phyloP scores from a whole-genome alignment of 176 grass and related monocot genomes.

The Lolium rigidum region DNA sequence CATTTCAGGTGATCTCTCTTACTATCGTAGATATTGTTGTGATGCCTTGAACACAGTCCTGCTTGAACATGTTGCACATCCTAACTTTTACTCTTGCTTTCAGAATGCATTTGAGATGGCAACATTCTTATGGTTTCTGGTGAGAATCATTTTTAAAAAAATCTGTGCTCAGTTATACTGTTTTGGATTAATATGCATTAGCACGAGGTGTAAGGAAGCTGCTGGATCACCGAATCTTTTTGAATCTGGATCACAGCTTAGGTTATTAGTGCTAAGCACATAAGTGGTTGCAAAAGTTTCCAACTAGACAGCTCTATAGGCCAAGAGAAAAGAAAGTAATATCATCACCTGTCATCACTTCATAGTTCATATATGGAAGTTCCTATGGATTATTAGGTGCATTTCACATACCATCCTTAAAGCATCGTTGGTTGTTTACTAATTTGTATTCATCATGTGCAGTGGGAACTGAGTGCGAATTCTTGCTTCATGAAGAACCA shows the following conservation, averaged over 20 bases:
- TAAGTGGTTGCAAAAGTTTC: not conserved
- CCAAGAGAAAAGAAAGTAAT: not conserved
- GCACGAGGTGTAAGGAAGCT: slow-evolving; percentile 9
- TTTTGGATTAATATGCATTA: slow-evolving; percentile 23
- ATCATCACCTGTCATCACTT: not conserved
- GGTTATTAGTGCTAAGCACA: slow-evolving; percentile 1
- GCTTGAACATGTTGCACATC: not conserved
- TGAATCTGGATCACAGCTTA: slow-evolving; percentile 31
- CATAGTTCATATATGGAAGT: not conserved
- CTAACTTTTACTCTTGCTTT: slow-evolving; percentile 47
- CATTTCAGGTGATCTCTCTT: slow-evolving; percentile 77
- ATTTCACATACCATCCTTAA: not conserved
- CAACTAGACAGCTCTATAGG: not conserved
- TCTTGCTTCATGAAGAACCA: slow-evolving; percentile 96
- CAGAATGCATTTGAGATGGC: slow-evolving; percentile 99
- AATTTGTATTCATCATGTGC: slow-evolving; percentile 37
- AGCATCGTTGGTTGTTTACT: slow-evolving; percentile 29
- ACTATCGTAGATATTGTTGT: slow-evolving; percentile 25
- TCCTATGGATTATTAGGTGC: not conserved
- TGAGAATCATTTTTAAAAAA: slow-evolving; percentile 45
- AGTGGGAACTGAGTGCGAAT: slow-evolving; percentile 90
- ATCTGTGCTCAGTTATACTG: not conserved
- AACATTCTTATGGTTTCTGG: slow-evolving; percentile 95
- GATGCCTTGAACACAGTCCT: not conserved
- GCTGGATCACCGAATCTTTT: not conserved